Evolutionary conservation across 805 yeast species (phyloP).

Genomic region (Candida taoyuanica): DNA sequence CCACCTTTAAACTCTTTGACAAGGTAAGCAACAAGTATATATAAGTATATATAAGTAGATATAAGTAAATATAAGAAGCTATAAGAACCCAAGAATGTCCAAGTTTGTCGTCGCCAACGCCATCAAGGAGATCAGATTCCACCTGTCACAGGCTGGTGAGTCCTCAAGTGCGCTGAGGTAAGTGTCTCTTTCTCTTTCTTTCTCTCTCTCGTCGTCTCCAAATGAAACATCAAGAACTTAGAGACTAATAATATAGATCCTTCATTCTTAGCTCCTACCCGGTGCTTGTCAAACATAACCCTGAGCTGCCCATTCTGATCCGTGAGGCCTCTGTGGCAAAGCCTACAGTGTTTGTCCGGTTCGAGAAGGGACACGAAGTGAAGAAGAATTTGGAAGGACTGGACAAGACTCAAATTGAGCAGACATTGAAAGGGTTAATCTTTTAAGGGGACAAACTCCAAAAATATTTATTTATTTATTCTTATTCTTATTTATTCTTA

Average conservation of each 20-base stretch:
- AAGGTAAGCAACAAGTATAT: no score
- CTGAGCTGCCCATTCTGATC: slow-evolving; percentile 66
- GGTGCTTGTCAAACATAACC: slow-evolving; percentile 56
- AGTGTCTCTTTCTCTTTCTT: slow-evolving; percentile 21
- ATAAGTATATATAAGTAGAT: no score
- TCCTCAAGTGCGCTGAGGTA: slow-evolving; percentile 59
- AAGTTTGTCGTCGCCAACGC: slow-evolving; percentile 40
- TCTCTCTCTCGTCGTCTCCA: no score
- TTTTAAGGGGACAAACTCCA: slow-evolving; percentile 4
- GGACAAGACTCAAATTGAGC: slow-evolving; percentile 22
- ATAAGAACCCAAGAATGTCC: slow-evolving; percentile 9
- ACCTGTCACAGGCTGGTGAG: slow-evolving; percentile 74
- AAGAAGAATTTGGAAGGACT: slow-evolving; percentile 35
- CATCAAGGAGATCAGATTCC: slow-evolving; percentile 76
- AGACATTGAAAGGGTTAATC: slow-evolving; percentile 20
- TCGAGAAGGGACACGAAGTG: slow-evolving; percentile 38
- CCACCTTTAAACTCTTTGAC: no score
- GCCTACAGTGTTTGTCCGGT: slow-evolving; percentile 73
- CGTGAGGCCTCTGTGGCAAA: slow-evolving; percentile 64
- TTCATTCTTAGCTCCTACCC: slow-evolving; percentile 63
- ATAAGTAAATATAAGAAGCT: no score
- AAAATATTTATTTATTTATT: slow-evolving; percentile 6
- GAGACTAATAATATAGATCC: slow-evolving; percentile 32
- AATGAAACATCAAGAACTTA: no score
- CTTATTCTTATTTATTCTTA: slow-evolving; percentile 5